phyloP scores from a whole-genome alignment of 2,329 filamentous ascomycete species.

The Hirsutella thompsonii region DNA sequence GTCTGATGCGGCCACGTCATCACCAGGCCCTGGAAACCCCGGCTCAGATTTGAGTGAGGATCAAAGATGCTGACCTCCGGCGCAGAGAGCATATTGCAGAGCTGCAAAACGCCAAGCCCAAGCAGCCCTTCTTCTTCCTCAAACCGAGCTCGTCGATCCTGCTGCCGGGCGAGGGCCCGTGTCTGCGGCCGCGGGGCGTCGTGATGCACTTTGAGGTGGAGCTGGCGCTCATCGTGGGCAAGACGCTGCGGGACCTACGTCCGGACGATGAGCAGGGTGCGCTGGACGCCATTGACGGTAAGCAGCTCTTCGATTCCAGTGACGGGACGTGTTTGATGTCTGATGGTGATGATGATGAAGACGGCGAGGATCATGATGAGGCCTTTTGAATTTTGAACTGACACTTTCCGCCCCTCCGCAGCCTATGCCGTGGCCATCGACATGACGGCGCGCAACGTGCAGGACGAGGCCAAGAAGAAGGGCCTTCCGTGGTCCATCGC shows the following conservation, averaged over 20 bases:
- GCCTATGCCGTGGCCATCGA: slow-evolving; percentile 88
- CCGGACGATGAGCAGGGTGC: slow-evolving; percentile 63
- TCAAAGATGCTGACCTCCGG: slow-evolving; percentile 1
- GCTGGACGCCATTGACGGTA: slow-evolving; percentile 70
- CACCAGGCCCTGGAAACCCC: too few relatives aligned
- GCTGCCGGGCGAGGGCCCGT: slow-evolving; percentile 61
- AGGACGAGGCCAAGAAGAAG: slow-evolving; percentile 92
- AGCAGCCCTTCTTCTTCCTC: slow-evolving; percentile 98
- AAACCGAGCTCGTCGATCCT: slow-evolving; percentile 86
- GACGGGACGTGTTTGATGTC: neutral
- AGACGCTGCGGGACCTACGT: slow-evolving; percentile 62
- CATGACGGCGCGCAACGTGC: slow-evolving; percentile 91
- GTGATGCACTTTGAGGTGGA: slow-evolving; percentile 93
- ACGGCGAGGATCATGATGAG: too few relatives aligned
- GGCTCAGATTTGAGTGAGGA: too few relatives aligned
- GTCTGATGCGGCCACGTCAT: neutral
- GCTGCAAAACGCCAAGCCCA: slow-evolving; percentile 74
- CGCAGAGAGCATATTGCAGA: slow-evolving; percentile 82
- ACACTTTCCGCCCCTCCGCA: too few relatives aligned
- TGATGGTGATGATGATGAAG: too few relatives aligned
- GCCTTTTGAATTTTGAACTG: too few relatives aligned
- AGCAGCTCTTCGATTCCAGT: slow-evolving; percentile 10
- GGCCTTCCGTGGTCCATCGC: slow-evolving; percentile 91
- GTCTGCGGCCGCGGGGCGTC: slow-evolving; percentile 71
- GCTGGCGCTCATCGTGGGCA: slow-evolving; percentile 79